phyloP scores from a whole-genome alignment of 2,329 filamentous ascomycete species.

The Dothistroma pini region DNA sequence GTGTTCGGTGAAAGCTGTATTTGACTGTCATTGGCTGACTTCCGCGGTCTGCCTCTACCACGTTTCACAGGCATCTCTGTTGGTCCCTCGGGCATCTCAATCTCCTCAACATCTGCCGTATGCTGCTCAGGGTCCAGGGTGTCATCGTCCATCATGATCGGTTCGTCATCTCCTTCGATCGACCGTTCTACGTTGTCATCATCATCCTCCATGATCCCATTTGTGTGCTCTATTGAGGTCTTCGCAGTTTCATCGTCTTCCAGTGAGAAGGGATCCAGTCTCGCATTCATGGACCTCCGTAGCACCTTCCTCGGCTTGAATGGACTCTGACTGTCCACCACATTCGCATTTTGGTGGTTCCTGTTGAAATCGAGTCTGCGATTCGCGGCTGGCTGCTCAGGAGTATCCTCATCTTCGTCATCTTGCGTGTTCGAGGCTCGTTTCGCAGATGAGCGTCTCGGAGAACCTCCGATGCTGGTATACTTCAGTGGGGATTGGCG shows the following conservation, averaged over 20 bases:
- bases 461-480: slow-evolving; percentile 58
- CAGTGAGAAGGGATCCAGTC: slow-evolving; percentile 23
- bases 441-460: slow-evolving; percentile 57
- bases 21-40: slow-evolving; percentile 20
- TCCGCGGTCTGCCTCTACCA: slow-evolving; percentile 20
- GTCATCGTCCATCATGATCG: slow-evolving; percentile 17
- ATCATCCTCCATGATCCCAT: slow-evolving; percentile 14
- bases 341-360: slow-evolving; percentile 27
- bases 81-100: background rate
- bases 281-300: slow-evolving; percentile 26
- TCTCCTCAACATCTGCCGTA: slow-evolving; percentile 3
- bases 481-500: slow-evolving; percentile 61
- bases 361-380: slow-evolving; percentile 34
- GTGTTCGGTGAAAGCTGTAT: slow-evolving; percentile 5
- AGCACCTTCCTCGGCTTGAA: slow-evolving; percentile 32
- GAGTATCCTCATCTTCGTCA: slow-evolving; percentile 8
- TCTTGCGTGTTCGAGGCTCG: slow-evolving; percentile 36
- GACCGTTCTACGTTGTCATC: slow-evolving; percentile 21
- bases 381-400: slow-evolving; percentile 29
- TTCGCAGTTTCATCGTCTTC: slow-evolving; percentile 20
- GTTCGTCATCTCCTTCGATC: slow-evolving; percentile 18
- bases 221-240: slow-evolving; percentile 19
- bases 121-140: slow-evolving; percentile 14
- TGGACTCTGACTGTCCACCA: slow-evolving; percentile 29
- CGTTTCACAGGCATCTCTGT: slow-evolving; percentile 7